Evolutionary conservation across 495 filamentous ascomycete species (phyloP), one percentile per base, ranked within the genome.

Genomic region (Cudoniella acicularis): DNA sequence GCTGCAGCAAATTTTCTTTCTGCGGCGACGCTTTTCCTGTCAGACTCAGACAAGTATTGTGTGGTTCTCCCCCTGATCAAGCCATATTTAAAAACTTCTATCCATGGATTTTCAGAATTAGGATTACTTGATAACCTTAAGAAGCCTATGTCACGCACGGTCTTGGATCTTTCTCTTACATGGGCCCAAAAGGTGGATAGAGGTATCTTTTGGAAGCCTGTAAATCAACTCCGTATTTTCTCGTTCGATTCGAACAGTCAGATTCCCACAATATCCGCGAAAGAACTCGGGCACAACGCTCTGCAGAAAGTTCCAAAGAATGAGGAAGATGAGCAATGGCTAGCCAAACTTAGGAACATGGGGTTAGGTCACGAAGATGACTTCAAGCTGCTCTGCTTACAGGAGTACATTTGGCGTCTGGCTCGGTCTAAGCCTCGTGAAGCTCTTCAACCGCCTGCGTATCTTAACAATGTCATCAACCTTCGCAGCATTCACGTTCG

Each of bases 261-360:
- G 21, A 60, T 79, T 25, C 75, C 74, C 2, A 75, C 70, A 1
- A 72, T 75, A 11, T 78, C 78, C 24, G 72, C 75, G 0, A 74
- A 73, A 57, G 78, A 76, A 56, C 57, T 72, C 6, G 56, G 57
- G 20, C 56, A 66, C 25, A 73, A 74, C 54, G 69, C 75, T 45
- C 64, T 84, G 24, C 73, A 69, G 50, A 83, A 77, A 66, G 64
- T 84, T 1, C 62, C 78, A 0, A 91, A 83, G 67, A 96, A 93
- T 64, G 92, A 96, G n/a, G 93, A 97, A 69, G 95, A 99, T 69
- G 91, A 97, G 56, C 85, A 92, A 65, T 99, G 95, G 95, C 76
- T 99, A n/a, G 75, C 75, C 18, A 83, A 88, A 51, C 73, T 99
- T 26, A 82, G 90, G 26, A 92, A 89, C 60, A 81, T 94, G 40